phyloP scores from a whole-genome alignment of 2,329 filamentous ascomycete species.

The Botrytis fabae region DNA sequence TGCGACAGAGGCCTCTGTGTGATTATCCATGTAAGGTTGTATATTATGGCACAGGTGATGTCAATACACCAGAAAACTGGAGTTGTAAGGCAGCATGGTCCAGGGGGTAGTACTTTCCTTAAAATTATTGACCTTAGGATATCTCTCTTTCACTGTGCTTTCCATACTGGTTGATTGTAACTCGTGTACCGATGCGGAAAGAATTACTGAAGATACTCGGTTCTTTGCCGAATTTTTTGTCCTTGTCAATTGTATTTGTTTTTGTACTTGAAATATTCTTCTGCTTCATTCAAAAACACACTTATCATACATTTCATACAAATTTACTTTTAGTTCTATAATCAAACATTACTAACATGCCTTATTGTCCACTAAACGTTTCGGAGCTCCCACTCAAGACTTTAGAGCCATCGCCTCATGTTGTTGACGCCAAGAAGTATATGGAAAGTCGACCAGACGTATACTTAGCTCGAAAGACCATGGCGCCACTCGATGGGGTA shows the following conservation, averaged over 20 bases:
- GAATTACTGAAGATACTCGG: neutral
- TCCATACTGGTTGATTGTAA: neutral
- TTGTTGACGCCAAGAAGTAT: neutral
- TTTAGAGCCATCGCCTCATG: neutral
- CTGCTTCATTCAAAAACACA: neutral
- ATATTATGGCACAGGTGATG: too few relatives aligned
- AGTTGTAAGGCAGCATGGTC: neutral
- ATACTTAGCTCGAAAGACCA: neutral
- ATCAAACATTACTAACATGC: neutral
- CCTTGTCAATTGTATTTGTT: neutral
- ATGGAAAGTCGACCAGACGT: neutral
- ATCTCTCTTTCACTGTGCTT: neutral
- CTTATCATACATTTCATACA: neutral
- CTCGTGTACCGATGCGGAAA: neutral
- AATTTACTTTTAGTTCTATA: neutral
- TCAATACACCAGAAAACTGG: too few relatives aligned
- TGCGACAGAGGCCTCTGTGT: constrained; percentile 50
- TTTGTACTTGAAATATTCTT: neutral
- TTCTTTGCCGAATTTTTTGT: neutral
- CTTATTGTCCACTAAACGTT: constrained; percentile 8
- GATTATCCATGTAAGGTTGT: constrained; percentile 33
- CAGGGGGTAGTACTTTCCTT: neutral
- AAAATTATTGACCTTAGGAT: neutral
- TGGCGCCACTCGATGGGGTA: constrained; percentile 9
- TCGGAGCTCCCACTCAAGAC: neutral